These are phyloP conservation scores for Zygoascus biomembranicola DNA, from an alignment of 805 yeast species.

Conservation along the genomic window DNA sequence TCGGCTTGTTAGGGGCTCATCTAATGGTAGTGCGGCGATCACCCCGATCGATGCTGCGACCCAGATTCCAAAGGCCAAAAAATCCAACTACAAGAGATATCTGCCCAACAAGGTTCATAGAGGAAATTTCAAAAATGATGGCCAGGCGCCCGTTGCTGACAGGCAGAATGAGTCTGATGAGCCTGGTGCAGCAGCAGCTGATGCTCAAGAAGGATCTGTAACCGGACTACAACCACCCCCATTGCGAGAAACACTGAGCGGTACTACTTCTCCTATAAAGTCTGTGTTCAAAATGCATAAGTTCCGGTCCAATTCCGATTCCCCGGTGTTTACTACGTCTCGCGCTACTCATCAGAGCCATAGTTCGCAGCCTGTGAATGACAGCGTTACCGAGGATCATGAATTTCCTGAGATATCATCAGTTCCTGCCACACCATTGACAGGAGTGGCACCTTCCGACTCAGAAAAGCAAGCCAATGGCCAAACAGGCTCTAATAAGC, in stretches of 20 bases:
- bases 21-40: neutral
- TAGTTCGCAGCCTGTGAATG: neutral
- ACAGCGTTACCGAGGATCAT: neutral
- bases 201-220: neutral
- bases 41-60: neutral
- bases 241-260: too few relatives aligned
- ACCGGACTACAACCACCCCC: neutral
- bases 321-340: constrained; percentile 7
- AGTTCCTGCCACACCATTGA: neutral
- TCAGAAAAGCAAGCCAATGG: neutral
- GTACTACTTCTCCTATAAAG: neutral
- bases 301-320: constrained; percentile 14
- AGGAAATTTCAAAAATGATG: neutral
- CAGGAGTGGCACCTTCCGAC: neutral
- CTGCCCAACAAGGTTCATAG: neutral
- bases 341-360: neutral
- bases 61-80: neutral
- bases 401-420: neutral
- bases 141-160: too few relatives aligned
- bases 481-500: neutral
- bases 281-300: constrained; percentile 2
- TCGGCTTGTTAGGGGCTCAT: neutral
- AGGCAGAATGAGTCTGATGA: neutral
- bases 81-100: neutral
- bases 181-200: neutral